A percentile compares a stretch with the other conserved stretches of the same genome.
Conservation (phyloP, 495 filamentous ascomycete species). For the Opeltia flavorubescens region DNA sequence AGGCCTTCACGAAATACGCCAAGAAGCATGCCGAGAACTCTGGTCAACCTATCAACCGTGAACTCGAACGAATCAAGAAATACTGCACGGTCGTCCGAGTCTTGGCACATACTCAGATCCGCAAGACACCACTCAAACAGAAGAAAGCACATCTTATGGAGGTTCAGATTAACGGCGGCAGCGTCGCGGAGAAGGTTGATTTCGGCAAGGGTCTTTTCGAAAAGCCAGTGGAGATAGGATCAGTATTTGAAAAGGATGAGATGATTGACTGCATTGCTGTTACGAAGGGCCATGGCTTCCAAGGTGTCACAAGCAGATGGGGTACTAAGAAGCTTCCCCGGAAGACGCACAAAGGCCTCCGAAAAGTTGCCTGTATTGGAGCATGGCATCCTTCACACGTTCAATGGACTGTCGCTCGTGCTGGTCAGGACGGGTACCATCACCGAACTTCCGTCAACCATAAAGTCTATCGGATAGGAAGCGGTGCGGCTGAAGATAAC, state of each 20-base stretch:
- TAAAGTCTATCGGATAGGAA: constrained; percentile 98
- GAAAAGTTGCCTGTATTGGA: constrained; percentile 99
- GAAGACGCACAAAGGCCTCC: constrained; percentile 99
- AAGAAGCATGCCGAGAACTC: constrained; percentile 95
- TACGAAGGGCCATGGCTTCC: constrained; percentile 98
- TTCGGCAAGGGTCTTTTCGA: constrained; percentile 92
- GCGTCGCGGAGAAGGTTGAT: constrained; percentile 86
- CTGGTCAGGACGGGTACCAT: constrained; percentile 99
- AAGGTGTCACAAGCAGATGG: constrained; percentile 95
- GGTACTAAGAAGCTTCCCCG: constrained; percentile 99
- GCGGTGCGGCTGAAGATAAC: constrained; percentile 74
- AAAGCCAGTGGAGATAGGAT: constrained; percentile 85
- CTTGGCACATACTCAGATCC: constrained; percentile 98
- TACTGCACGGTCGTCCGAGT: constrained; percentile 99
- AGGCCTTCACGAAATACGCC: constrained; percentile 99
- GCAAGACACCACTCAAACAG: constrained; percentile 98
- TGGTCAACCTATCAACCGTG: constrained; percentile 80
- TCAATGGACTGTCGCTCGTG: constrained; percentile 99
- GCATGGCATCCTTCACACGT: constrained; percentile 99
- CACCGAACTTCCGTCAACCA: constrained; percentile 99
- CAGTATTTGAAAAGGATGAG: constrained; percentile 99
- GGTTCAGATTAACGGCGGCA: constrained; percentile 98
- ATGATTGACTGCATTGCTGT: constrained; percentile 99
- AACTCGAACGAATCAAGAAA: constrained; percentile 99
- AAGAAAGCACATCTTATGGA: constrained; percentile 99